Evolutionary conservation across 1,284 basidiomycete genomes (phyloP).

Genomic region (Sphagnurus paluster): DNA sequence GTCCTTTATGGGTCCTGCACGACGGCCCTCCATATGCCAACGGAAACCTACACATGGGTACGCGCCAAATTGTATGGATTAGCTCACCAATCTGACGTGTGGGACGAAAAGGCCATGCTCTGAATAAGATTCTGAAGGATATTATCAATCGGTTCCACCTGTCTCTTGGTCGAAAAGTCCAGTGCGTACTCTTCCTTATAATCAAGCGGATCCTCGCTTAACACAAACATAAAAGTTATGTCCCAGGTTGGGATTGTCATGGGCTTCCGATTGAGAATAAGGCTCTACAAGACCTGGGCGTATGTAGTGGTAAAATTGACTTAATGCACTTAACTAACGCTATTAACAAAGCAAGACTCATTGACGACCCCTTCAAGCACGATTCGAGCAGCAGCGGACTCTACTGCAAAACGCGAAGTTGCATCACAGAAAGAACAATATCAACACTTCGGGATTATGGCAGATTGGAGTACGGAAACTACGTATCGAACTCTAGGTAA

Average conservation of each 20-base stretch:
- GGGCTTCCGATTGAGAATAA: conserved; percentile 97
- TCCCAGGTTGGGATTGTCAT: conserved; percentile 99
- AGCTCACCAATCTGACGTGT: conserved; percentile 1
- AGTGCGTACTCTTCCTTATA: conserved; percentile 52
- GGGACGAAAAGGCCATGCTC: conserved; percentile 79
- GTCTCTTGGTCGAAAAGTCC: conserved; percentile 75
- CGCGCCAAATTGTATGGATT: conserved; percentile 19
- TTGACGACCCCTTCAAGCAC: conserved; percentile 53
- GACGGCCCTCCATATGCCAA: conserved; percentile 99
- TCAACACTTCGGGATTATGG: conserved; percentile 86
- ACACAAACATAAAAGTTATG: conserved; percentile 56
- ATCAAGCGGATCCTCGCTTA: background rate
- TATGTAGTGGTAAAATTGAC: conserved; percentile 31
- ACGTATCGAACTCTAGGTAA: conserved; percentile 88
- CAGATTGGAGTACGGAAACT: conserved; percentile 78
- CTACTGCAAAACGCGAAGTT: conserved; percentile 79
- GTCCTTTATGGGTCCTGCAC: conserved; percentile 83
- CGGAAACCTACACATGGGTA: conserved; percentile 93
- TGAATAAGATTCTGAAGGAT: conserved; percentile 98
- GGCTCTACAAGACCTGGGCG: conserved; percentile 76
- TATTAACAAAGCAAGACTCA: conserved; percentile 46
- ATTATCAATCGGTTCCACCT: conserved; percentile 92
- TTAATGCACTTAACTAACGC: conserved; percentile 6
- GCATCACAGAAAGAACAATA: conserved; percentile 82
- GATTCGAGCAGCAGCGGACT: conserved; percentile 76